Percentiles rank a stretch among this genome's conserved stretches.
Evolutionary conservation across 805 yeast species (phyloP).

Genomic region (Starmerella apicola): DNA sequence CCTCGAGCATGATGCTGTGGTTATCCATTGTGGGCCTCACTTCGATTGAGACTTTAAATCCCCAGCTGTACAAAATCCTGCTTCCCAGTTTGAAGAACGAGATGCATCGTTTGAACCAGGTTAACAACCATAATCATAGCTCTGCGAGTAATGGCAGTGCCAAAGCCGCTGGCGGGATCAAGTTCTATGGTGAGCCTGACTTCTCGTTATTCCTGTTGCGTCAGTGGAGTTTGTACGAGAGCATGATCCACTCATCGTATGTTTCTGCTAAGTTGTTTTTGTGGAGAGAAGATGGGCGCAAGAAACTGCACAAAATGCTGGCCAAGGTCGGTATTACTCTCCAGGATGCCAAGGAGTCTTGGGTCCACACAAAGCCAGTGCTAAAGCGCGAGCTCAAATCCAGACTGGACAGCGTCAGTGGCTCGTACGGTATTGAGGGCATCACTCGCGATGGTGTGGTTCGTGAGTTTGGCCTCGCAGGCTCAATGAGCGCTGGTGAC

Average conservation of each 20-base stretch:
- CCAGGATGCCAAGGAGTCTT: constrained; percentile 76
- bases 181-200: constrained; percentile 63
- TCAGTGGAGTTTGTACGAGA: constrained; percentile 86
- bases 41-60: constrained; percentile 59
- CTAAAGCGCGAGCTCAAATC: constrained; percentile 61
- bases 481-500: constrained; percentile 82
- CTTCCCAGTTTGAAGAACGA: constrained; percentile 73
- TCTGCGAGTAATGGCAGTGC: constrained; percentile 20
- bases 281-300: constrained; percentile 88
- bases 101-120: constrained; percentile 49
- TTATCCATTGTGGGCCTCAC: constrained; percentile 78
- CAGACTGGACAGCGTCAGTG: constrained; percentile 58
- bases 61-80: constrained; percentile 54
- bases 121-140: background rate
- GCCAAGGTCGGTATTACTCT: constrained; percentile 94
- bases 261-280: constrained; percentile 75
- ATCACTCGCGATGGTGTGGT: constrained; percentile 76
- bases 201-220: constrained; percentile 74
- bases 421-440: constrained; percentile 69
- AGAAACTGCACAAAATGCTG: constrained; percentile 74
- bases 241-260: constrained; percentile 81
- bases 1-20: constrained; percentile 62
- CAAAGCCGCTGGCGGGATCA: constrained; percentile 20
- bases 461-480: constrained; percentile 75
- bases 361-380: constrained; percentile 79